A percentile compares a stretch with the other conserved stretches of the same genome.
Evolutionary conservation across 2,329 filamentous ascomycete species (phyloP).

Genomic region (Cephalotrichum gorgonifer): DNA sequence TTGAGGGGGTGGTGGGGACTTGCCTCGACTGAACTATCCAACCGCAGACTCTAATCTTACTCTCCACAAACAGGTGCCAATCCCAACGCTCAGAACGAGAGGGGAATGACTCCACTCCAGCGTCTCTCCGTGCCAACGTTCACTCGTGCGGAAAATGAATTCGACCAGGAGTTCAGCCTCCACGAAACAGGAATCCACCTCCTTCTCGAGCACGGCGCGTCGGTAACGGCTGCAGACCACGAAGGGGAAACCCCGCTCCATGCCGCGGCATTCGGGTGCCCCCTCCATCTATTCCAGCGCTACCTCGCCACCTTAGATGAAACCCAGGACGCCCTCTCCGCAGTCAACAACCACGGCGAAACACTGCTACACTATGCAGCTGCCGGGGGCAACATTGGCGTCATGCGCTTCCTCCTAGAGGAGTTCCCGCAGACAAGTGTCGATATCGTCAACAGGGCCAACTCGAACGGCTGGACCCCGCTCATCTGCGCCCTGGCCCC

Average conservation of each 20-base stretch:
- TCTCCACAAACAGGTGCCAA: not conserved
- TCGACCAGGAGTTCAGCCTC: not conserved
- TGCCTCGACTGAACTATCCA: too few relatives aligned
- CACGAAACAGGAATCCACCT: constrained; percentile 10
- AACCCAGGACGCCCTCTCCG: constrained; percentile 12
- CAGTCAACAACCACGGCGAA: constrained; percentile 12
- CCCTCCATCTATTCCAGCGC: not conserved
- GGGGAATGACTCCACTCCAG: not conserved
- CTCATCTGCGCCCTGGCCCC: constrained; percentile 16
- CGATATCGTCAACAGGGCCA: constrained; percentile 9
- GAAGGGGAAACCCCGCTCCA: constrained; percentile 10
- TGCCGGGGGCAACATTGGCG: constrained; percentile 12
- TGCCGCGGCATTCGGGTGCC: not conserved
- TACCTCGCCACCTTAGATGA: constrained; percentile 3
- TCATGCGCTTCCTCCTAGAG: constrained; percentile 5
- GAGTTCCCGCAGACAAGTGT: constrained; percentile 9
- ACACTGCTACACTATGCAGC: constrained; percentile 18
- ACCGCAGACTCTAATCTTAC: too few relatives aligned
- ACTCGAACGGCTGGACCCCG: constrained; percentile 18
- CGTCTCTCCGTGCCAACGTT: not conserved
- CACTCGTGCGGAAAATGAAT: not conserved
- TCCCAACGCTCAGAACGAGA: not conserved
- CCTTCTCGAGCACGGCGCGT: constrained; percentile 12
- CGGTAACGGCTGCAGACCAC: constrained; percentile 9
- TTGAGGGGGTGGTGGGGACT: too few relatives aligned